phyloP scores from a whole-genome alignment of 1,284 basidiomycete species.

The Hymenochaete sp. region DNA sequence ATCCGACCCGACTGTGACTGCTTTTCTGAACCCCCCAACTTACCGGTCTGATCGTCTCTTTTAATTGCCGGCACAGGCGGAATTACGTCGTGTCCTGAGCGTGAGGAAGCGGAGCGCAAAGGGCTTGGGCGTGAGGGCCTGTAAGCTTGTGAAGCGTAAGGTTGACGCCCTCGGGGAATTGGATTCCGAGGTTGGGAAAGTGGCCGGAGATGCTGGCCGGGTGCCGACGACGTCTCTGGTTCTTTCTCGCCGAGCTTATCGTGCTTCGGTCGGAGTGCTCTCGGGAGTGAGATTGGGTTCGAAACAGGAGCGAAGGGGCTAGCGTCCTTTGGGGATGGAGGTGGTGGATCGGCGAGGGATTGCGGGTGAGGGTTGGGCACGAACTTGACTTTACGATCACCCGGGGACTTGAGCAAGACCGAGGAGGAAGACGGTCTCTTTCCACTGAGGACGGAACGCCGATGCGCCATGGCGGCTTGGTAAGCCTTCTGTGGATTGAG shows the following conservation, averaged over 20 bases:
- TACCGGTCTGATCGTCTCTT: background rate
- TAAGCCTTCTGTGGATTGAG: slow-evolving; percentile 1
- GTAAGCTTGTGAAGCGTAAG: too few relatives aligned
- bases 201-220: too few relatives aligned
- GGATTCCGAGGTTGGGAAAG: too few relatives aligned
- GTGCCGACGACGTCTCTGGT: background rate
- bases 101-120: background rate
- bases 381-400: slow-evolving; percentile 11
- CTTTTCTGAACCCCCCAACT: background rate
- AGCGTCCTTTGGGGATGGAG: too few relatives aligned
- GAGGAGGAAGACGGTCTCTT: background rate
- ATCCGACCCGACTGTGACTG: background rate
- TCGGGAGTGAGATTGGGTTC: slow-evolving; percentile 8
- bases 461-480: slow-evolving; percentile 5
- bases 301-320: background rate
- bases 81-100: background rate
- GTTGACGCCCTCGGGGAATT: too few relatives aligned
- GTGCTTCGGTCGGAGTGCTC: slow-evolving; percentile 1
- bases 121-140: slow-evolving; percentile 5
- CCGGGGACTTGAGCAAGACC: background rate
- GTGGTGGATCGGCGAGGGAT: background rate
- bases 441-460: slow-evolving; percentile 8
- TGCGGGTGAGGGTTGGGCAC: background rate
- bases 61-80: background rate
- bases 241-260: background rate